These are phyloP conservation scores for Hypoxylon sp. DNA, from an alignment of 2,329 filamentous ascomycete species.

Conservation along the genomic window DNA sequence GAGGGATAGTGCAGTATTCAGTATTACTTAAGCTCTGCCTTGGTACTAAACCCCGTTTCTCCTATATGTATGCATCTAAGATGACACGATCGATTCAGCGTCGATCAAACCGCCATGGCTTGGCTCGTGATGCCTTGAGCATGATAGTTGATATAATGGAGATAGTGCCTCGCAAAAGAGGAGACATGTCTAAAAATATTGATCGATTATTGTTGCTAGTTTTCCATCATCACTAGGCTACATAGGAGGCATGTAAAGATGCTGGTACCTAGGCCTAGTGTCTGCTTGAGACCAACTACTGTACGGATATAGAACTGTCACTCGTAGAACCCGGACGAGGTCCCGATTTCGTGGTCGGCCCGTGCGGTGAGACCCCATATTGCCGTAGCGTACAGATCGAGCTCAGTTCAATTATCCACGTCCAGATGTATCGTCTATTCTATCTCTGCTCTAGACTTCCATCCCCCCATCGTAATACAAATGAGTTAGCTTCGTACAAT, in stretches of 20 bases:
- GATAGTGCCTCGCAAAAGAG: not conserved
- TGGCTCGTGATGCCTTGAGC: not conserved
- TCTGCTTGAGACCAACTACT: too few species aligned
- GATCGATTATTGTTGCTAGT: not conserved
- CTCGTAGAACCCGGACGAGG: not conserved
- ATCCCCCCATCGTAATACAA: conserved; percentile 16
- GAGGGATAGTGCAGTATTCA: too few species aligned
- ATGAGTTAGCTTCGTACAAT: conserved; percentile 9
- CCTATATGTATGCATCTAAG: too few species aligned
- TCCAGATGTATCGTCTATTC: not conserved
- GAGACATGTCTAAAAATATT: not conserved
- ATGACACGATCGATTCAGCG: conserved; percentile 26
- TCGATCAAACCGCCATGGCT: conserved; percentile 21
- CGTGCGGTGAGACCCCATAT: not conserved
- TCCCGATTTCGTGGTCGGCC: not conserved
- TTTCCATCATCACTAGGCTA: not conserved
- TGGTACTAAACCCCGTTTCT: too few species aligned
- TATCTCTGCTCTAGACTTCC: conserved; percentile 7
- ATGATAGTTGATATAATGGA: not conserved
- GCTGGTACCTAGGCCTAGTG: too few species aligned
- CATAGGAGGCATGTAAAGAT: too few species aligned
- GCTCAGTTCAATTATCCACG: not conserved
- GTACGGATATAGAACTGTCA: too few species aligned
- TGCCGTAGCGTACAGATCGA: not conserved
- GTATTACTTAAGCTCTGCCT: conserved; percentile 21